Base-by-base conservation (phyloP, 2,329 filamentous ascomycete species). In the Colletotrichum camelliae region DNA sequence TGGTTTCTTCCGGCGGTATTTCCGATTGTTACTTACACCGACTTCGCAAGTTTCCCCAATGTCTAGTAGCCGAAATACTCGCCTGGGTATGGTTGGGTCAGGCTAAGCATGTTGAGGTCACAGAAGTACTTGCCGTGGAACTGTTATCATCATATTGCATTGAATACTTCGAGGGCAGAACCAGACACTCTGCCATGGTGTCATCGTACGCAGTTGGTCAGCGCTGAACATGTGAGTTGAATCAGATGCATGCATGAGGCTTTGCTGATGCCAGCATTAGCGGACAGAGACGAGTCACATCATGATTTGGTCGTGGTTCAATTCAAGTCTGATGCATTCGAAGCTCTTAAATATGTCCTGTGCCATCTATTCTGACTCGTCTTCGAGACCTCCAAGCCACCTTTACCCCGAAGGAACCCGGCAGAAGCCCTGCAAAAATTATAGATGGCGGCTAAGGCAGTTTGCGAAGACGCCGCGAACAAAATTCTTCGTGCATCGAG, bases 351-450 rank as follows among this genome's bases (percentile, higher is more conserved):
- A 43, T 3, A 48, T 6, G 18, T n/a, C 39, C 18, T 48, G n/a
- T 7, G 18, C 39, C 39, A 48, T 48, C 18, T 12, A 48, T 16
- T 2, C 35, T 8, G 15, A 16, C 2, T 7, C 15, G 6, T 37
- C 3, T 7, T 4, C 35, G 8, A 7, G 35, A 1, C 15, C 35
- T 39, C 15, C 35, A 4, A 2, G 7, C 15, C 15, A 4, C 16
- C 16, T 39, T 39, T 18, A 39, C 8, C 16, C 16, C 5, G 16
- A 0, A 43, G 37, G 0, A 43, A 1, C 0, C 16, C 16, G 37
- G 0, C 8, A n/a, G 39, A 48, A 48, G 39, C 18, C 18, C 10
- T 48, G 0, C 0, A 0, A 48, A n/a, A 6, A 1, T n/a, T 0
- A n/a, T 12, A 48, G 39, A 12, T 7, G 18, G 39, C 18, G 39